Evolutionary conservation across 177 flowering plant species (phyloP).

Genomic region (Vitis hybrid): DNA sequence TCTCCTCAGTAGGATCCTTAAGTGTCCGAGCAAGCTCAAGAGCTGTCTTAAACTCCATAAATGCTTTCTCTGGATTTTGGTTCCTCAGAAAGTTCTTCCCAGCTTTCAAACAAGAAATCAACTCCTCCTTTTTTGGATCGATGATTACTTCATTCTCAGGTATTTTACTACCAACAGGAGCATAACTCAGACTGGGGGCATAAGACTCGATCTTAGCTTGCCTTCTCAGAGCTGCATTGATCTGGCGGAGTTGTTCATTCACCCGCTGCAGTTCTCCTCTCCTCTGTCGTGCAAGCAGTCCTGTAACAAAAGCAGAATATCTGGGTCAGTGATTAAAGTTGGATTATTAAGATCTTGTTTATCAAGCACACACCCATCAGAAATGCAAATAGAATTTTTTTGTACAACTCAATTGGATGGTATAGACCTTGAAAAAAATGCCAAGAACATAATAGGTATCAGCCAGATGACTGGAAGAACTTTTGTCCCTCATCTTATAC

Average conservation of each 20-base stretch:
- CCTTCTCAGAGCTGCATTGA: slow-evolving; percentile 86
- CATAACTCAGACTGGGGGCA: slow-evolving; percentile 89
- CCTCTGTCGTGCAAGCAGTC: slow-evolving; percentile 89
- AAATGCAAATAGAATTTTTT: too few relatives aligned
- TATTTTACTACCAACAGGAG: slow-evolving; percentile 70
- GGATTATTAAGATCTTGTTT: too few relatives aligned
- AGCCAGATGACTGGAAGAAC: too few relatives aligned
- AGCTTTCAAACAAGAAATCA: slow-evolving; percentile 62
- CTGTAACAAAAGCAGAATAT: slow-evolving; percentile 28
- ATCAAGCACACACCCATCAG: too few relatives aligned
- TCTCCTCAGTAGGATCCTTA: slow-evolving; percentile 77
- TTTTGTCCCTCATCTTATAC: too few relatives aligned
- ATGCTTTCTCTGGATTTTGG: slow-evolving; percentile 78
- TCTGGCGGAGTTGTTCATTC: slow-evolving; percentile 92
- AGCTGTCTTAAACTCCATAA: slow-evolving; percentile 65
- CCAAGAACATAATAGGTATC: too few relatives aligned
- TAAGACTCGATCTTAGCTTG: slow-evolving; percentile 98
- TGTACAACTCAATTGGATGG: too few relatives aligned
- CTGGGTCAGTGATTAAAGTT: too few relatives aligned
- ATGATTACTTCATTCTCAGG: slow-evolving; percentile 70
- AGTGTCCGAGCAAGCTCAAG: slow-evolving; percentile 78
- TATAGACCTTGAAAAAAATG: too few relatives aligned
- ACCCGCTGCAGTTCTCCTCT: slow-evolving; percentile 65
- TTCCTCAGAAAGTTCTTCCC: slow-evolving; percentile 84
- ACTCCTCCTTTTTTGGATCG: slow-evolving; percentile 70